Conservation (phyloP, 148 eudicot species). For the Pharnaceum exiguum region DNA sequence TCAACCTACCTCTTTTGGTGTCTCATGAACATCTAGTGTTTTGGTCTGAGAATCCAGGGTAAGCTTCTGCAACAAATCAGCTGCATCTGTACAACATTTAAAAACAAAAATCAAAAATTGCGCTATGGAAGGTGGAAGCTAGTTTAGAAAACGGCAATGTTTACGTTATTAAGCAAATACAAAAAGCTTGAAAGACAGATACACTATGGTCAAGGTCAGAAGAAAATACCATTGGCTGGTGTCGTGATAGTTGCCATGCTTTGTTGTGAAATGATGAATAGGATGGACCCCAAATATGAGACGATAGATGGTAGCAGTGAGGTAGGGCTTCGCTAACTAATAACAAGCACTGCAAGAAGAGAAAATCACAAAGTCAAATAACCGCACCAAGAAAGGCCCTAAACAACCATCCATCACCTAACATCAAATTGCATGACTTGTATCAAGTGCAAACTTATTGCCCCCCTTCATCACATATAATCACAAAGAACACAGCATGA, state of each 20-base stretch:
- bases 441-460: too few species aligned
- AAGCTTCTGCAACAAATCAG: slow-evolving; percentile 39
- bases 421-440: too few species aligned
- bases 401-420: too few species aligned
- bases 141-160: too few species aligned
- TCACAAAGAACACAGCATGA: too few species aligned
- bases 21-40: slow-evolving; percentile 33
- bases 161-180: too few species aligned
- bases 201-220: background rate
- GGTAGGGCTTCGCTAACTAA: background rate
- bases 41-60: slow-evolving; percentile 40
- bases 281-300: background rate
- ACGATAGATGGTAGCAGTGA: background rate
- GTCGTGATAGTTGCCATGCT: slow-evolving; percentile 27
- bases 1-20: slow-evolving; percentile 30
- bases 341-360: slow-evolving; percentile 9
- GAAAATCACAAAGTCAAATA: background rate
- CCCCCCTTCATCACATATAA: too few species aligned
- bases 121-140: background rate
- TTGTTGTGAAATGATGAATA: background rate
- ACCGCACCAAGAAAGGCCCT: background rate
- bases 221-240: slow-evolving; percentile 19
- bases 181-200: background rate
- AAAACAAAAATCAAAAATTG: background rate
- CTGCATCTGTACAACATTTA: slow-evolving; percentile 23